Percentiles rank a stretch among this genome's conserved stretches.
phyloP scores from a whole-genome alignment of 306 rosid genomes.

The Cyclanthera cordifolia region DNA sequence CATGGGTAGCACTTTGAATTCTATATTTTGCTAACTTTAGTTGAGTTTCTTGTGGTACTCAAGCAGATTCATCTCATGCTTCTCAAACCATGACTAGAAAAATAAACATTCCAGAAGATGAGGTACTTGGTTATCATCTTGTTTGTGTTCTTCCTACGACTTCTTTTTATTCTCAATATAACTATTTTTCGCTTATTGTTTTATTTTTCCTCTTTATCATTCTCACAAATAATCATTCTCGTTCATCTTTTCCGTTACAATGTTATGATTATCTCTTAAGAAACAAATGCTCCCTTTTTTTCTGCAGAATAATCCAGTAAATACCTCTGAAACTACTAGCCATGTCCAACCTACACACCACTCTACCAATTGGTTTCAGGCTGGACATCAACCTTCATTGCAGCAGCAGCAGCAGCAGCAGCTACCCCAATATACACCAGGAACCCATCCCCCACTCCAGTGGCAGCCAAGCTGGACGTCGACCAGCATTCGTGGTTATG shows the following conservation, averaged over 20 bases:
- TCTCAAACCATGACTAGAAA: slow-evolving; percentile 27
- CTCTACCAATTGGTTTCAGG: slow-evolving; percentile 26
- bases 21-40: slow-evolving; percentile 11
- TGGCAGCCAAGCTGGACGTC: too few relatives aligned
- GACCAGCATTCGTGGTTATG: slow-evolving; percentile 20
- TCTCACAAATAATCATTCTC: too few relatives aligned
- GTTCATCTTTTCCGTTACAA: too few relatives aligned
- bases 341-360: slow-evolving; percentile 26
- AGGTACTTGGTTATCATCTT: slow-evolving; percentile 23
- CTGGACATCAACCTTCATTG: slow-evolving; percentile 26
- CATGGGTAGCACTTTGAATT: too few relatives aligned
- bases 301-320: slow-evolving; percentile 34
- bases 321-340: slow-evolving; percentile 26
- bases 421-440: slow-evolving; percentile 21
- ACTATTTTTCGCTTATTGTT: too few relatives aligned
- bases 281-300: slow-evolving; percentile 4
- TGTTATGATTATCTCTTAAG: neutral
- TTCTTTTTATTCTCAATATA: too few relatives aligned
- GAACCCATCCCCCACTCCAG: slow-evolving; percentile 22
- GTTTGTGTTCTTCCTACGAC: too few relatives aligned
- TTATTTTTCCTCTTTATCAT: neutral
- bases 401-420: slow-evolving; percentile 26
- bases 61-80: slow-evolving; percentile 26
- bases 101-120: slow-evolving; percentile 33
- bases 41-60: slow-evolving; percentile 25